Conservation (phyloP, 306 rosid species). For the Vicia faba region DNA sequence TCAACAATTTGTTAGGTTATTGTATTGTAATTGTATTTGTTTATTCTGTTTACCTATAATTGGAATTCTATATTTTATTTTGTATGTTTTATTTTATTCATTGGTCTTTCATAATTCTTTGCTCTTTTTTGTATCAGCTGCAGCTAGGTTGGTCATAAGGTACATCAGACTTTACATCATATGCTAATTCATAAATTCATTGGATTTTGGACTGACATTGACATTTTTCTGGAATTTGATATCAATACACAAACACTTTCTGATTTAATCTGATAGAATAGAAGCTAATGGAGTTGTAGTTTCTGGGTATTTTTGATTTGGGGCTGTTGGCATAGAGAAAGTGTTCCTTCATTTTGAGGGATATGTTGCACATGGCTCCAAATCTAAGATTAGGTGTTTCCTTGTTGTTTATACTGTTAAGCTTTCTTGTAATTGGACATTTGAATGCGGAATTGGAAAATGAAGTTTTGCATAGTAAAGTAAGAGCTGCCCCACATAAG, state of each 20-base stretch:
- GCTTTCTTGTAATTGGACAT: slow-evolving; percentile 45
- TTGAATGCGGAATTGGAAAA: slow-evolving; percentile 58
- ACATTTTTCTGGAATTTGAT: slow-evolving; percentile 26
- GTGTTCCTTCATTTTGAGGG: slow-evolving; percentile 33
- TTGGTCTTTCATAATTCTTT: slow-evolving; percentile 21
- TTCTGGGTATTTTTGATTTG: slow-evolving; percentile 44
- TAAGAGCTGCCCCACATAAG: slow-evolving; percentile 72
- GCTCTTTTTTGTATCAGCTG: slow-evolving; percentile 5
- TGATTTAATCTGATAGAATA: slow-evolving; percentile 29
- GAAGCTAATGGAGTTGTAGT: slow-evolving; percentile 43
- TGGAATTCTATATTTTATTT: neutral
- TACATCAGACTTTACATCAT: slow-evolving; percentile 25
- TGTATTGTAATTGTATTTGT: slow-evolving; percentile 10
- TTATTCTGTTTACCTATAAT: neutral
- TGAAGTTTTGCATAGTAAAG: slow-evolving; percentile 48
- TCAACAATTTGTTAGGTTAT: slow-evolving; percentile 8
- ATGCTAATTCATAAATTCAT: slow-evolving; percentile 36
- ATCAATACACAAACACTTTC: neutral
- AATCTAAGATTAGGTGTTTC: slow-evolving; percentile 42
- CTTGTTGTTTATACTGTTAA: slow-evolving; percentile 45
- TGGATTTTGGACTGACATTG: slow-evolving; percentile 32
- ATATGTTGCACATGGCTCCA: slow-evolving; percentile 40
- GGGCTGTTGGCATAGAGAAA: slow-evolving; percentile 41
- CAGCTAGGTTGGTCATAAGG: slow-evolving; percentile 39
- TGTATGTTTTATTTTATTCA: neutral